phyloP scores from a whole-genome alignment of 2,329 filamentous ascomycete genomes.

The Xylaria sp. region DNA sequence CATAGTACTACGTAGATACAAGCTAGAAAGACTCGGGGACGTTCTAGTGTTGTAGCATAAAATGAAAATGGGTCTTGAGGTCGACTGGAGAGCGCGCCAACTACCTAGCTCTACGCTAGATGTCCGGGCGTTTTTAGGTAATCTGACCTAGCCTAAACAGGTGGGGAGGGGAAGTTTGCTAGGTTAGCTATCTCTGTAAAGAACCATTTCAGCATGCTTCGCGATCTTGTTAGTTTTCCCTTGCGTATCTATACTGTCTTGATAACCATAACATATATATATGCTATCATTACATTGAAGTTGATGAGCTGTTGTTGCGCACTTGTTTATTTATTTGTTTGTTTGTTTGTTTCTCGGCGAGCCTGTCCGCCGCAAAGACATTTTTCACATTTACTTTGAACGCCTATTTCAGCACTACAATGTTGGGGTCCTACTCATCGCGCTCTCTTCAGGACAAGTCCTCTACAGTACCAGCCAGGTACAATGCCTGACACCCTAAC shows the following conservation, averaged over 20 bases:
- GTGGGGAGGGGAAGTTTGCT: not conserved
- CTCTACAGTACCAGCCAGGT: not conserved
- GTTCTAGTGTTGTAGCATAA: not conserved
- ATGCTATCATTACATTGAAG: not conserved
- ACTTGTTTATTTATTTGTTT: not conserved
- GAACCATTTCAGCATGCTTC: not conserved
- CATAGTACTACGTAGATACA: not conserved
- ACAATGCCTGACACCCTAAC: not conserved
- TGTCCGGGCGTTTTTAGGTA: not conserved
- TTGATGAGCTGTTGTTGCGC: not conserved
- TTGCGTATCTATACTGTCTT: not conserved
- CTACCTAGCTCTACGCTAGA: not conserved
- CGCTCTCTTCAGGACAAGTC: not conserved
- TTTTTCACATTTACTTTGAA: not conserved
- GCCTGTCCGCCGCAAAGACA: not conserved
- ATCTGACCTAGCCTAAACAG: not conserved
- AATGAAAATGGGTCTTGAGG: conserved; percentile 7
- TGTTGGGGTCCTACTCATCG: not conserved
- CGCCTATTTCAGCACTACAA: not conserved
- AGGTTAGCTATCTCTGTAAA: not conserved
- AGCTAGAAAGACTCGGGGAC: not conserved
- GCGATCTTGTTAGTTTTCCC: not conserved
- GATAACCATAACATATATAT: not conserved
- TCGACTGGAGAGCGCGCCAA: no score
- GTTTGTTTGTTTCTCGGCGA: conserved; percentile 9